These are phyloP conservation scores for Fusarium globosum DNA, from an alignment of 2,329 filamentous ascomycete species.

Conservation along the genomic window DNA sequence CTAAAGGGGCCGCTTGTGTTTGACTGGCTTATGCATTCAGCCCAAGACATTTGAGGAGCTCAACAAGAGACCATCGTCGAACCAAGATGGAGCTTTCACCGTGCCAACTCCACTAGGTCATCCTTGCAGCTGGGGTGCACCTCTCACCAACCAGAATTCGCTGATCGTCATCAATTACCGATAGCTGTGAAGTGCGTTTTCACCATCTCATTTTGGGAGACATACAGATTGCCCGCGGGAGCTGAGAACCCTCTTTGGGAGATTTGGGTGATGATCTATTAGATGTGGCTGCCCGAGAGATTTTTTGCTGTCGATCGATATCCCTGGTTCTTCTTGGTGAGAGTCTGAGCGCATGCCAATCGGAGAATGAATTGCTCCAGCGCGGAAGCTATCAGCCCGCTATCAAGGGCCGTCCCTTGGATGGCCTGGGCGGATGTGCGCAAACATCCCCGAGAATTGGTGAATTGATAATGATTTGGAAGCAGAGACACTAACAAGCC, in stretches of 20 bases:
- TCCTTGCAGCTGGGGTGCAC: slow-evolving; percentile 17
- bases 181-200: slow-evolving; percentile 9
- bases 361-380: slow-evolving; percentile 3
- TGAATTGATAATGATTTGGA: neutral
- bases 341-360: slow-evolving; percentile 30
- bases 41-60: slow-evolving; percentile 22
- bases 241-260: slow-evolving; percentile 21
- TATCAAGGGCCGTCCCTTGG: slow-evolving; percentile 39
- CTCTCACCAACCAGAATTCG: slow-evolving; percentile 26
- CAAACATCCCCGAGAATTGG: neutral
- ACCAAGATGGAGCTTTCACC: slow-evolving; percentile 13
- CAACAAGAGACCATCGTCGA: slow-evolving; percentile 1
- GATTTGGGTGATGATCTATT: slow-evolving; percentile 1
- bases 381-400: slow-evolving; percentile 32
- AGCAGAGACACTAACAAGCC: slow-evolving; percentile 12
- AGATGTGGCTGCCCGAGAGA: slow-evolving; percentile 9
- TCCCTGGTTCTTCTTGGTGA: neutral
- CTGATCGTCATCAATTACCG: slow-evolving; percentile 31
- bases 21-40: slow-evolving; percentile 14
- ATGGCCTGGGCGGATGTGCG: neutral
- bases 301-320: slow-evolving; percentile 21
- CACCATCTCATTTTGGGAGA: slow-evolving; percentile 12
- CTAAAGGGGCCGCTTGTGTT: neutral
- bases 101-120: slow-evolving; percentile 15
- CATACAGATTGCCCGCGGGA: slow-evolving; percentile 12